Conservation (phyloP, 805 yeast genomes). For the Kodamaea laetipori region DNA sequence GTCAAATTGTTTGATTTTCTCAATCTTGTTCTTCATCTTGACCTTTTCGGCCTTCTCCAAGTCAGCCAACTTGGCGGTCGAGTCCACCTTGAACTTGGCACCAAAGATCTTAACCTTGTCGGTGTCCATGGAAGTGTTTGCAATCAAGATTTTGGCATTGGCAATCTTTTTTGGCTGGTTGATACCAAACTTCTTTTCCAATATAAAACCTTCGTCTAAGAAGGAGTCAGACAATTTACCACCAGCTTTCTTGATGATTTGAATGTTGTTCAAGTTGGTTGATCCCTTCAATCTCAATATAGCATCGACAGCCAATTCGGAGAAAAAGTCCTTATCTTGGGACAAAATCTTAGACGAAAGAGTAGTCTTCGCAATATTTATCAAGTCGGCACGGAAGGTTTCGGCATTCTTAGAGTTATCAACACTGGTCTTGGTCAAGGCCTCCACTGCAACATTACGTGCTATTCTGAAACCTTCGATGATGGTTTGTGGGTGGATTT, state of each 20-base stretch:
- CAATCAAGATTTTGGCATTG: constrained; percentile 85
- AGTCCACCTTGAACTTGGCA: constrained; percentile 94
- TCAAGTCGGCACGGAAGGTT: constrained; percentile 70
- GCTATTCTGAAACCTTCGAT: constrained; percentile 95
- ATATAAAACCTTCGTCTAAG: constrained; percentile 92
- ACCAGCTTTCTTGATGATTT: constrained; percentile 89
- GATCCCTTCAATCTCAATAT: constrained; percentile 83
- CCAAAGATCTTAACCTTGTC: constrained; percentile 98
- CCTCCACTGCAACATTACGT: constrained; percentile 74
- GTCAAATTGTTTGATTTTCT: constrained; percentile 83
- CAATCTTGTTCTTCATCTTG: constrained; percentile 89
- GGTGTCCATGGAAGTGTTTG: constrained; percentile 95
- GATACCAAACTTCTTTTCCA: constrained; percentile 90
- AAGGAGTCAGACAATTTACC: constrained; percentile 90
- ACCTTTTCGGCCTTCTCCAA: constrained; percentile 91
- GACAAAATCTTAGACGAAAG: constrained; percentile 88
- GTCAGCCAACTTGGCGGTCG: constrained; percentile 91
- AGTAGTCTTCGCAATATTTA: constrained; percentile 90
- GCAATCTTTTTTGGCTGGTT: constrained; percentile 85
- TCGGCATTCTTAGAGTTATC: constrained; percentile 64
- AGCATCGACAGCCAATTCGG: constrained; percentile 92
- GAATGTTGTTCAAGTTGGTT: constrained; percentile 88
- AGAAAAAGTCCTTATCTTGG: constrained; percentile 91
- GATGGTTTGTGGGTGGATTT: constrained; percentile 96
- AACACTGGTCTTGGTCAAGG: constrained; percentile 76